Base-by-base conservation (phyloP, 495 filamentous ascomycete genomes). In the Hypomontagnella submonticulosa region DNA sequence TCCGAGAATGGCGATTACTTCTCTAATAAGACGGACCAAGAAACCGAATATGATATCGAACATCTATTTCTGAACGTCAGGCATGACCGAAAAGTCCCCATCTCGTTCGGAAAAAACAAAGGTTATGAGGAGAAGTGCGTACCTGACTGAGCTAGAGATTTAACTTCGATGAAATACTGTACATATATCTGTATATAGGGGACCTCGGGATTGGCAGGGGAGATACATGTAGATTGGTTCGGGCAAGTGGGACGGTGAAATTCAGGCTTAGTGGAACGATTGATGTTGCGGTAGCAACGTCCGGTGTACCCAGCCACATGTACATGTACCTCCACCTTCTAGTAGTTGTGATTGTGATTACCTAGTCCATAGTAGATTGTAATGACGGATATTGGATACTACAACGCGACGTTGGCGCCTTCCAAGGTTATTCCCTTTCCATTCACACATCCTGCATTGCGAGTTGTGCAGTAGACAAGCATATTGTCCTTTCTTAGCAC, bases 321-420 rank as follows among this genome's bases (percentile, higher is more conserved):
- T 36, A 36, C 33, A n/a, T n/a, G n/a, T n/a, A 6, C 23, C 6
- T 27, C 23, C 23, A 27, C 23, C 23, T 27, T 27, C 23, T 6
- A 27, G 23, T 27, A 6, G 6, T 27, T 27, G 23, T 27, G 23
- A 27, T 27, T 27, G 23, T 27, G 56, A 37, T 33, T 63, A n/a
- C n/a, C n/a, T n/a, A n/a, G n/a, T n/a, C n/a, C n/a, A n/a, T n/a
- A n/a, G n/a, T n/a, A 40, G 48, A 56, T 50, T 49, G 41, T 57
- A 50, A 32, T 20, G 51, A 50, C 42, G 57, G 43, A 55, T 62
- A 27, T 6, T 27, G 23, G 23, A 27, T 27, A 27, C 23, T 27
- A 62, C 64, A 62, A 67, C 58, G 64, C 57, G 64, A 62, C 57
- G 51, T 57, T 62, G 57, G 53, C 64, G 64, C 64, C 57, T 61